Base-by-base conservation (phyloP, 1,284 basidiomycete species). In the Trametes sp. region DNA sequence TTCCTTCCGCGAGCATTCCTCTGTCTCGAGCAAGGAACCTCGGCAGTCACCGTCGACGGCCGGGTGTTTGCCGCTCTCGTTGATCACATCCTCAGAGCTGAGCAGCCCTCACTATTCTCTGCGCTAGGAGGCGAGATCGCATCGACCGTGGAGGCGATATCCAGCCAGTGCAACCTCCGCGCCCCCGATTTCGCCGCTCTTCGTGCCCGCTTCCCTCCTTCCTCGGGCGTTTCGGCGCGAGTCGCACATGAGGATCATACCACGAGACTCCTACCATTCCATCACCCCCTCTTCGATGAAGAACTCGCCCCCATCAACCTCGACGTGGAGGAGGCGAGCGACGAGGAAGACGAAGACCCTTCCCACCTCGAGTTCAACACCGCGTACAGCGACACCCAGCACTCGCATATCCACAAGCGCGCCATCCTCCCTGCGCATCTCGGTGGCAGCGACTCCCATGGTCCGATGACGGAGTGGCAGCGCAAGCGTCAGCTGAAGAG, bases 331-430 rank as follows among this genome's bases (percentile, higher is more conserved):
- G 60, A 64, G 26, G 33, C 31, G 10, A 59, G 55, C 49, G 62
- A 74, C 4, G 71, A 72, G 10, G 59, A 62, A 2, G 71, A 70
- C 31, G 68, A 71, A 26, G 62, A 61, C 21, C 28, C 66, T 51
- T 29, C 57, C 7, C 72, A 73, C 48, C 72, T 82, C 50, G 76
- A 80, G 31, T 82, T 84, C 67, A 77, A 79, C 3, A 75, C 76
- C 0, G 68, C 78, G 8, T 87, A 86, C 73, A 69, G 75, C 2
- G 88, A 89, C 62, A 80, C 78, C 0, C 75, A 73, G 19, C 87
- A 88, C 66, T 89, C 88, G 88, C 86, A 89, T 65, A 84, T 81
- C 60, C 70, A 78, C 57, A 75, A 75, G 41, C 81, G 75, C 24
- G 60, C 83, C 0, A 78, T 88, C 9, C 71, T 90, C 0, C 87